Evolutionary conservation across 805 yeast genomes (phyloP).

Genomic region (Lipomyces oligophaga): DNA sequence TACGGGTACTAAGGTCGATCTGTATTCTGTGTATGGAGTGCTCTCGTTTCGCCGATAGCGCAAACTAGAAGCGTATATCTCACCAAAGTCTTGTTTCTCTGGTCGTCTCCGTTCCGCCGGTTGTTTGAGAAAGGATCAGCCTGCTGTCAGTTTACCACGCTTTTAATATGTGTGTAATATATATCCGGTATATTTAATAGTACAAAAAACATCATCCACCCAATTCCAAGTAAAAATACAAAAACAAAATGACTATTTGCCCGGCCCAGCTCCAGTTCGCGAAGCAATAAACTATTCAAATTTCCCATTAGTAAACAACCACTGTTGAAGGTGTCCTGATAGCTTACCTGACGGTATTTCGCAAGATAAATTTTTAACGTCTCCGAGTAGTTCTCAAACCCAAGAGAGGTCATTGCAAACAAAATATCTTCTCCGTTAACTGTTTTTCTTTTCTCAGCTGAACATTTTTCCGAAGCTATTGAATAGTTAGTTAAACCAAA

Average conservation of each 20-base stretch:
- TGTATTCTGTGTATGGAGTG: too few species aligned
- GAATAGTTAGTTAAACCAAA: background rate
- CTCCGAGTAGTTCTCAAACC: constrained; percentile 68
- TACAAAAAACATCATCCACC: background rate
- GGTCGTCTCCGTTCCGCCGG: too few species aligned
- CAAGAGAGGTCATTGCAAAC: constrained; percentile 59
- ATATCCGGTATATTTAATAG: background rate
- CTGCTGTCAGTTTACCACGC: background rate
- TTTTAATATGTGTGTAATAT: too few species aligned
- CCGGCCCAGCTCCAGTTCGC: constrained; percentile 6
- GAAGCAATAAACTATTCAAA: constrained; percentile 10
- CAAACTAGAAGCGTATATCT: too few species aligned
- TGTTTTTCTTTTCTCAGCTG: constrained; percentile 63
- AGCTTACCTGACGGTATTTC: constrained; percentile 51
- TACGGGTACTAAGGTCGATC: too few species aligned
- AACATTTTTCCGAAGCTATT: constrained; percentile 53
- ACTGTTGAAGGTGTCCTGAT: background rate
- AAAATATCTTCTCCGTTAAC: constrained; percentile 67
- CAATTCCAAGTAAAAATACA: background rate
- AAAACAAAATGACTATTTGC: background rate
- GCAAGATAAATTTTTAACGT: constrained; percentile 65
- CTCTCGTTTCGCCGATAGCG: too few species aligned
- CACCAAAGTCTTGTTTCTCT: too few species aligned
- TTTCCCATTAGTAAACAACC: background rate
- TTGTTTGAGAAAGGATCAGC: too few species aligned